phyloP scores from a whole-genome alignment of 208 protist genomes.

The Leishmania guyanensis region DNA sequence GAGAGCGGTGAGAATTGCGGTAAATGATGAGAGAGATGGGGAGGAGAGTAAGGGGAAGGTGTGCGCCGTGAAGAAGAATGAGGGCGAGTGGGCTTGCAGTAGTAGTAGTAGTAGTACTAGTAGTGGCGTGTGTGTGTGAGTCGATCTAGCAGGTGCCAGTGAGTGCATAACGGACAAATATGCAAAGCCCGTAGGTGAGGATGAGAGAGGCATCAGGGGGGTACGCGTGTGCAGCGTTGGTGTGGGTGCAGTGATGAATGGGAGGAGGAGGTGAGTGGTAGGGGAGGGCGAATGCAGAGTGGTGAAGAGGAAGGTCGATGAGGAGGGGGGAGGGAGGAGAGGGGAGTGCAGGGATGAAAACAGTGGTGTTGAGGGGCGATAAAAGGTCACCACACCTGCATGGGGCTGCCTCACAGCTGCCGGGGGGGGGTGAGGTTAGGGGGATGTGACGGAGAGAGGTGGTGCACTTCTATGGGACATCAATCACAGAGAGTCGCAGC shows the following conservation, averaged over 20 bases:
- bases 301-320: neutral
- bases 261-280: neutral
- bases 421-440: neutral
- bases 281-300: neutral
- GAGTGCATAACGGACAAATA: neutral
- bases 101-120: neutral
- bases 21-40: neutral
- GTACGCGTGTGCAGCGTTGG: slow-evolving; percentile 1
- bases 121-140: no score
- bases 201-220: neutral
- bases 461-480: neutral
- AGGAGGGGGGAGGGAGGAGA: neutral
- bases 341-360: neutral
- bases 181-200: no score
- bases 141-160: neutral
- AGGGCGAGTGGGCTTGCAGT: neutral
- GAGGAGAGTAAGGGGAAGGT: slow-evolving; percentile 3
- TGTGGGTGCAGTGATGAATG: neutral
- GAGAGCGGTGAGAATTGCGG: no score
- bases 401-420: neutral
- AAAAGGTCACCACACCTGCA: neutral
- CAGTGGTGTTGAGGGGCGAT: neutral
- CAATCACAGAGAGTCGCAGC: neutral
- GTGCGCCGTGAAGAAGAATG: neutral
- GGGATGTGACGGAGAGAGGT: neutral